Conservation (phyloP, 768 basidiomycete species). For the Phylloporus rhodoxanthus region DNA sequence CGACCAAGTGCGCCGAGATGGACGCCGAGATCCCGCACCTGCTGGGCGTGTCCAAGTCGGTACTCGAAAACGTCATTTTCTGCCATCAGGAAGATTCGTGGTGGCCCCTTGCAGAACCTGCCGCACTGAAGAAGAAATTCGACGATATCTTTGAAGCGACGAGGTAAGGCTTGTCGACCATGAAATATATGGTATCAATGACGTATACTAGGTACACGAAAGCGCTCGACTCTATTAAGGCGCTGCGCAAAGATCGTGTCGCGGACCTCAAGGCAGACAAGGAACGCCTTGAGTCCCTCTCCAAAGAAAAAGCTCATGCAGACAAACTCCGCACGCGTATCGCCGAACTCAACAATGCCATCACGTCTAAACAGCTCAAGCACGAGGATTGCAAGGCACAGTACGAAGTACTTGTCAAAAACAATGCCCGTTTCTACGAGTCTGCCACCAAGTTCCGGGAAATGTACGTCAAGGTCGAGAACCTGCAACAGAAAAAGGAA, state of each 20-base stretch:
- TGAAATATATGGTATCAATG: neutral
- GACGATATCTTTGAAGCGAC: constrained; percentile 99
- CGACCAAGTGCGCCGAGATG: constrained; percentile 97
- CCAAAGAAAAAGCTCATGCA: constrained; percentile 77
- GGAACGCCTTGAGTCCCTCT: constrained; percentile 72
- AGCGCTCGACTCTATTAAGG: constrained; percentile 88
- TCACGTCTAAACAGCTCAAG: constrained; percentile 67
- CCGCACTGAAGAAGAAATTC: constrained; percentile 95
- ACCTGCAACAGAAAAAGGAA: constrained; percentile 55
- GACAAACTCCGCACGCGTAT: constrained; percentile 74
- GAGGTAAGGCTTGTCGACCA: constrained; percentile 44
- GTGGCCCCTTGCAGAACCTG: constrained; percentile 92
- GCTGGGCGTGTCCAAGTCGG: constrained; percentile 95
- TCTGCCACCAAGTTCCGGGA: constrained; percentile 82
- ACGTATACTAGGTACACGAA: constrained; percentile 76
- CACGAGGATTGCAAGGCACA: constrained; percentile 64
- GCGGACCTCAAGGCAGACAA: constrained; percentile 91
- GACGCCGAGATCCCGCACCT: constrained; percentile 90
- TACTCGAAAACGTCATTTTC: constrained; percentile 98
- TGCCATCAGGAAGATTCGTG: constrained; percentile 99
- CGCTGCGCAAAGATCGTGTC: constrained; percentile 82
- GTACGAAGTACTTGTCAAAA: constrained; percentile 57
- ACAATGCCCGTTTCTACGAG: constrained; percentile 79
- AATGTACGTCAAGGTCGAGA: constrained; percentile 65
- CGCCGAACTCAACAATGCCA: constrained; percentile 50